A percentile compares a stretch with the other conserved stretches of the same genome.
phyloP scores from a whole-genome alignment of 2,329 filamentous ascomycete genomes.

The Trichoderma sp. region DNA sequence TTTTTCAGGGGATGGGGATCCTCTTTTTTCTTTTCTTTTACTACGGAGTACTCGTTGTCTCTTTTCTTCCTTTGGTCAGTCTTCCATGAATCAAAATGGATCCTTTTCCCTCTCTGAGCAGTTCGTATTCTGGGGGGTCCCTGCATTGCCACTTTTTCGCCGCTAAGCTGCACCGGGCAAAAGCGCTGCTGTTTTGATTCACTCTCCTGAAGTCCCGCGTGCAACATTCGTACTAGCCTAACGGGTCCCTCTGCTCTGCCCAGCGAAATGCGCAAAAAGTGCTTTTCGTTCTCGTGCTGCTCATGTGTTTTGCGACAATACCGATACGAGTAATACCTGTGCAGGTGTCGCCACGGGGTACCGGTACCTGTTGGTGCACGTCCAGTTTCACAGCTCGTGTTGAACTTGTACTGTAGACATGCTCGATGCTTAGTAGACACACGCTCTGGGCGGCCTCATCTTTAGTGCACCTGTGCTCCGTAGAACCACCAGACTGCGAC shows the following conservation, averaged over 20 bases:
- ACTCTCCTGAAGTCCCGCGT: not conserved
- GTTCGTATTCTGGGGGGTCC: constrained; percentile 6
- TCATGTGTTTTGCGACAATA: not conserved
- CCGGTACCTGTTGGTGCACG: not conserved
- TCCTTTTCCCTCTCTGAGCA: not conserved
- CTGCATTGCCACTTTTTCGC: not conserved
- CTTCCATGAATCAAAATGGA: not conserved
- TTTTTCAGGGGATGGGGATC: not conserved
- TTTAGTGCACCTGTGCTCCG: not conserved
- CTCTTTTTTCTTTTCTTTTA: constrained; percentile 1
- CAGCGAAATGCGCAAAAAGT: not conserved
- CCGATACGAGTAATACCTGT: not conserved
- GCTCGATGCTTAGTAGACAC: not conserved
- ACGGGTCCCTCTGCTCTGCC: not conserved
- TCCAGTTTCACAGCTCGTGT: not conserved
- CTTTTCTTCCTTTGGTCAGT: not conserved
- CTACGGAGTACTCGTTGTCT: not conserved
- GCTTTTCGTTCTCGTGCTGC: not conserved
- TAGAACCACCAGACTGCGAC: not conserved
- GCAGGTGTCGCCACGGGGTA: not conserved
- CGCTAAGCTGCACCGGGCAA: constrained; percentile 1
- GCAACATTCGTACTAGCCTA: not conserved
- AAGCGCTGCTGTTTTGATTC: not conserved
- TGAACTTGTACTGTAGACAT: not conserved
- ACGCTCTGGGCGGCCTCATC: not conserved